phyloP scores from a whole-genome alignment of 2,329 filamentous ascomycete genomes.

The Stemphylium vesicarium region DNA sequence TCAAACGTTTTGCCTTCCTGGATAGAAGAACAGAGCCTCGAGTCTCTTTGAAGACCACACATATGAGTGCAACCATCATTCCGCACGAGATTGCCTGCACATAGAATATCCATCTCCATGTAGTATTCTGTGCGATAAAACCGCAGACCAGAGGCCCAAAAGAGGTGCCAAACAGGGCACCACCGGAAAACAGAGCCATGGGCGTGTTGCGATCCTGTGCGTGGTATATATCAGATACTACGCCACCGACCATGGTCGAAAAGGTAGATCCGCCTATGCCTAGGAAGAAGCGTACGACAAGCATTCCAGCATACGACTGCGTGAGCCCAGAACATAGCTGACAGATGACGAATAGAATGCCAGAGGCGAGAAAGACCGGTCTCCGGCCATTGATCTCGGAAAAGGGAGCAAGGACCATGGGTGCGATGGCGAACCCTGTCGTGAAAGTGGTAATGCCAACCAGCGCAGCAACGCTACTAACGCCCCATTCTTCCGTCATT shows the following conservation, averaged over 20 bases:
- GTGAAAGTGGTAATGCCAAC: slow-evolving; percentile 84
- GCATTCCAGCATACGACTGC: slow-evolving; percentile 71
- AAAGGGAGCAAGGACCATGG: slow-evolving; percentile 87
- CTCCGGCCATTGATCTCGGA: slow-evolving; percentile 87
- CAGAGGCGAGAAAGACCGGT: slow-evolving; percentile 79
- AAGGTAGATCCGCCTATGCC: slow-evolving; percentile 81
- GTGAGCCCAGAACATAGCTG: slow-evolving; percentile 78
- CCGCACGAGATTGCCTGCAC: slow-evolving; percentile 76
- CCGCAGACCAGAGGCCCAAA: slow-evolving; percentile 75
- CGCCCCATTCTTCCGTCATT: slow-evolving; percentile 69
- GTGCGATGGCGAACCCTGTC: slow-evolving; percentile 74
- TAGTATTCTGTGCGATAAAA: slow-evolving; percentile 69
- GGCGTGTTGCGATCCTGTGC: slow-evolving; percentile 81
- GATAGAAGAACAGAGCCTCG: slow-evolving; percentile 80
- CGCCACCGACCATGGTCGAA: slow-evolving; percentile 89
- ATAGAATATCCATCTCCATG: slow-evolving; percentile 90
- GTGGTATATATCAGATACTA: slow-evolving; percentile 85
- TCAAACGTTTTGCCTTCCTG: slow-evolving; percentile 74
- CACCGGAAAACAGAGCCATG: slow-evolving; percentile 87
- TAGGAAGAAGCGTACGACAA: slow-evolving; percentile 75
- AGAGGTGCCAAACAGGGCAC: slow-evolving; percentile 79
- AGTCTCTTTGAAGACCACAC: slow-evolving; percentile 79
- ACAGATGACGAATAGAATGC: slow-evolving; percentile 72
- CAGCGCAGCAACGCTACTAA: slow-evolving; percentile 70
- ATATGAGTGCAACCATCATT: slow-evolving; percentile 68